Evolutionary conservation across 495 filamentous ascomycete genomes (phyloP).

Genomic region (Viridothelium virens): DNA sequence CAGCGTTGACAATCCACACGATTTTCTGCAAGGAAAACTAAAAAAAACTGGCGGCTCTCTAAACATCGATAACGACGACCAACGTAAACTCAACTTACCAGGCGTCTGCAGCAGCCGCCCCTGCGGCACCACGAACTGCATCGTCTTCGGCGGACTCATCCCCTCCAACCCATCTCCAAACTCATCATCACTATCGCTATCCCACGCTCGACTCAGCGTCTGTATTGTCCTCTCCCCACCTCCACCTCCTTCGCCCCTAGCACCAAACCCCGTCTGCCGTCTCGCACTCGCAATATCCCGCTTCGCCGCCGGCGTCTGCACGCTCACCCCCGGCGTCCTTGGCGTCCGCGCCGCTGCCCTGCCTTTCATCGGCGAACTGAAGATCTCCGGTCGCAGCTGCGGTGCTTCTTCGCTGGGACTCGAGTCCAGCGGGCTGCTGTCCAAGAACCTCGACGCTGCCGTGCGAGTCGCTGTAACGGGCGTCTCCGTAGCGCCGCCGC

Average conservation of each 20-base stretch:
- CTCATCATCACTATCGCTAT: conserved; percentile 41
- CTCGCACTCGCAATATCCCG: neutral
- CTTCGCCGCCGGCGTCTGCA: conserved; percentile 41
- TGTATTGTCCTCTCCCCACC: neutral
- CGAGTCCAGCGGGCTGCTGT: conserved; percentile 48
- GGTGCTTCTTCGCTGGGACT: conserved; percentile 72
- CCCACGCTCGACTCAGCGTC: conserved; percentile 14
- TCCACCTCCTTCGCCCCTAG: neutral
- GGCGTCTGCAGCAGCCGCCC: conserved; percentile 84
- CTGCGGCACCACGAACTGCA: conserved; percentile 89
- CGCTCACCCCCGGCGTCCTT: conserved; percentile 67
- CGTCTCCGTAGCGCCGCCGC: conserved; percentile 15
- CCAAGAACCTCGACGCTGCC: conserved; percentile 25
- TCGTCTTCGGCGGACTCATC: conserved; percentile 86
- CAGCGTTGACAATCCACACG: neutral
- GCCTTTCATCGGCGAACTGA: conserved; percentile 58
- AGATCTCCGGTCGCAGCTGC: conserved; percentile 74
- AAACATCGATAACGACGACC: neutral
- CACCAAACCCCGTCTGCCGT: conserved; percentile 1
- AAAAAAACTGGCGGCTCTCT: neutral
- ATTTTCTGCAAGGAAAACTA: neutral
- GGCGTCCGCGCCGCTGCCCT: conserved; percentile 42
- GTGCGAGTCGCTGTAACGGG: conserved; percentile 32
- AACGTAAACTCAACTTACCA: conserved; percentile 45
- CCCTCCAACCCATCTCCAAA: conserved; percentile 50